phyloP scores from a whole-genome alignment of 768 basidiomycete genomes.

The Lyophyllum semitale region DNA sequence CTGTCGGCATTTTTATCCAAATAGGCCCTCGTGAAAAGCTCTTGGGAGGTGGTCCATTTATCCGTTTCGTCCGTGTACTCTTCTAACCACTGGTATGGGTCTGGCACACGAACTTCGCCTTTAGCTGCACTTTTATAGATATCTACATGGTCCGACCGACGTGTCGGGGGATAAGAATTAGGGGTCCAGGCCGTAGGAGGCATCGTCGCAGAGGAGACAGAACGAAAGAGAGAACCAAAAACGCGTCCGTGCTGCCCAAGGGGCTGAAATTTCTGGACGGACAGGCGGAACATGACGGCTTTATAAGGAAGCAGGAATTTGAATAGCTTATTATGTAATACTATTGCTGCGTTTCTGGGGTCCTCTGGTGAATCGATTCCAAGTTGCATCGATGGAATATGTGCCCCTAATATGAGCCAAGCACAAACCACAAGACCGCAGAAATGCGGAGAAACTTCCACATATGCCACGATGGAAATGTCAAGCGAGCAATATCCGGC shows the following conservation, averaged over 20 bases:
- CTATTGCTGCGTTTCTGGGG: conserved; percentile 10
- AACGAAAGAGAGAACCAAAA: conserved; percentile 22
- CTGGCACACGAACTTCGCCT: conserved; percentile 64
- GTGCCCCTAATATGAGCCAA: conserved; percentile 10
- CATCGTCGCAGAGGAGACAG: conserved; percentile 31
- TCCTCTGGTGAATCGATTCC: conserved; percentile 12
- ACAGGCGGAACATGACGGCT: conserved; percentile 23
- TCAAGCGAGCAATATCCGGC: conserved; percentile 2
- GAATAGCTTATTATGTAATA: conserved; percentile 6
- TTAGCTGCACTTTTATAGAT: conserved; percentile 63
- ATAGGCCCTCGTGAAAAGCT: conserved; percentile 56
- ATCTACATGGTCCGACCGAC: conserved; percentile 68
- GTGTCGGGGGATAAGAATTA: conserved; percentile 62
- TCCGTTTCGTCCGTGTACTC: conserved; percentile 63
- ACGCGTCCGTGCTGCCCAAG: conserved; percentile 21
- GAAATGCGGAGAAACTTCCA: conserved; percentile 7
- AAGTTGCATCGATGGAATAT: conserved; percentile 15
- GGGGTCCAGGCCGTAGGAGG: conserved; percentile 52
- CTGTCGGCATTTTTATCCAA: conserved; percentile 67
- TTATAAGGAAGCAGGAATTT: conserved; percentile 16
- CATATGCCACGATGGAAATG: neutral
- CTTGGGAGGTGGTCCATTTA: conserved; percentile 64
- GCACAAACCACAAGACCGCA: conserved; percentile 10
- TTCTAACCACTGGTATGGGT: conserved; percentile 81
- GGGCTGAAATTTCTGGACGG: conserved; percentile 14